Base-by-base conservation (phyloP, 768 basidiomycete species). In the Suillus spraguei region DNA sequence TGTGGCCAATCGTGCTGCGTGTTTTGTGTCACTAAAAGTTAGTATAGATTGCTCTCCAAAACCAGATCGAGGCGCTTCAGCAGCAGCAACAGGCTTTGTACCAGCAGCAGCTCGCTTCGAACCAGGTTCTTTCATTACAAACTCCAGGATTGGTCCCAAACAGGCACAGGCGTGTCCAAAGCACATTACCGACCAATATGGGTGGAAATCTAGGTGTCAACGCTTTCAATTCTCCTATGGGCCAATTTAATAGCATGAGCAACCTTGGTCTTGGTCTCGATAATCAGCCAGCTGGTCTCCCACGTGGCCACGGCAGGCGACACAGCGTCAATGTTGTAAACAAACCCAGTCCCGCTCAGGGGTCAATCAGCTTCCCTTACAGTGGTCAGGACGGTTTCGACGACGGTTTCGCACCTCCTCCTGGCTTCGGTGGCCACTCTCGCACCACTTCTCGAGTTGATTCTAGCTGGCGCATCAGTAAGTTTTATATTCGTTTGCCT, bases 271-370 rank as follows among this genome's bases (percentile, higher is more conserved):
- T 90, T 46, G 86, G 83, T 41, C 77, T 90, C 44, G 91, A 91
- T 70, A 84, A 83, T 14, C 89, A 90, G 69, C 74, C 83, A 46
- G 81, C 85, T 68, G 85, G 85, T 49, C 77, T 92, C 54, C 90
- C 91, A 56, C 87, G 92, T 64, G 92, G 92, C 32, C 95, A 97
- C 72, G 94, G 92, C 44, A 84, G 95, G 52, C 82, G 95, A 63
- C 93, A 95, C 75, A 95, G 93, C 66, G 94, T 96, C 66, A 96
- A 95, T 69, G 93, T 96, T 39, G 86, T 94, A 65, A 93, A 92
- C 75, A 94, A 95, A 74, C 71, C 85, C 17, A 74, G 73, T 53
- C 20, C 62, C 24, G 78, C 80, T 59, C 87, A 87, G 69, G 76
- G 66, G 22, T 82, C 84, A 20, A 80, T 84, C 65, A 85, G 80